These are phyloP conservation scores for Hymenoscyphus albidus DNA, from an alignment of 2,329 filamentous ascomycete genomes.

Conservation along the genomic window DNA sequence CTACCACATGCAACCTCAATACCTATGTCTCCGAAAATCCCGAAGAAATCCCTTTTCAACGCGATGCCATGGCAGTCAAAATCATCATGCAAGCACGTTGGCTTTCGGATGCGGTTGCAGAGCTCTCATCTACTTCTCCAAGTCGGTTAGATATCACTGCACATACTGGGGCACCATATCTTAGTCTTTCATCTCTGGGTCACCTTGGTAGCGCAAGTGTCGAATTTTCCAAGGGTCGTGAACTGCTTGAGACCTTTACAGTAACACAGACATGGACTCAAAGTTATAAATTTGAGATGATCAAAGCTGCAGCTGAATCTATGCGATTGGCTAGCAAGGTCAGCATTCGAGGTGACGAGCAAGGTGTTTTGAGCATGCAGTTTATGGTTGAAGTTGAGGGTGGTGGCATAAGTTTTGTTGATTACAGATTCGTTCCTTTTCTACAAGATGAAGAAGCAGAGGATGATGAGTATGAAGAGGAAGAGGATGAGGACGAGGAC, in stretches of 20 bases:
- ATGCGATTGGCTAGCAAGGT: slow-evolving; percentile 93
- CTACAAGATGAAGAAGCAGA: slow-evolving; percentile 52
- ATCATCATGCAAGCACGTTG: slow-evolving; percentile 85
- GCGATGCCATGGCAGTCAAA: slow-evolving; percentile 77
- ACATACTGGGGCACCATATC: slow-evolving; percentile 57
- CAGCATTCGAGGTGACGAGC: slow-evolving; percentile 79
- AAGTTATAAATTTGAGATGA: slow-evolving; percentile 80
- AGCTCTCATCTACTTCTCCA: slow-evolving; percentile 58
- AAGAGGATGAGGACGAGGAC: slow-evolving; percentile 11
- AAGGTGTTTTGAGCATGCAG: slow-evolving; percentile 89
- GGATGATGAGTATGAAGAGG: slow-evolving; percentile 37
- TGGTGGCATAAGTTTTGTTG: slow-evolving; percentile 67
- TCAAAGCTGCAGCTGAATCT: slow-evolving; percentile 83
- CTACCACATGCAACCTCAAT: slow-evolving; percentile 82
- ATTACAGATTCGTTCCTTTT: slow-evolving; percentile 78
- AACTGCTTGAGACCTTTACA: slow-evolving; percentile 71
- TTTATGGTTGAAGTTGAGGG: slow-evolving; percentile 91
- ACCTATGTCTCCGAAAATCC: slow-evolving; percentile 76
- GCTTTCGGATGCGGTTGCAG: slow-evolving; percentile 67
- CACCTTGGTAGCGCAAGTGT: slow-evolving; percentile 61
- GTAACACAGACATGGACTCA: slow-evolving; percentile 60
- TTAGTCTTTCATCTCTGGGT: slow-evolving; percentile 67
- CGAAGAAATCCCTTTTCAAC: slow-evolving; percentile 84
- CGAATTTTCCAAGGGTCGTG: slow-evolving; percentile 60
- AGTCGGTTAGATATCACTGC: slow-evolving; percentile 69